phyloP scores from a whole-genome alignment of 257 asterid genomes.

The Echium plantagineum region DNA sequence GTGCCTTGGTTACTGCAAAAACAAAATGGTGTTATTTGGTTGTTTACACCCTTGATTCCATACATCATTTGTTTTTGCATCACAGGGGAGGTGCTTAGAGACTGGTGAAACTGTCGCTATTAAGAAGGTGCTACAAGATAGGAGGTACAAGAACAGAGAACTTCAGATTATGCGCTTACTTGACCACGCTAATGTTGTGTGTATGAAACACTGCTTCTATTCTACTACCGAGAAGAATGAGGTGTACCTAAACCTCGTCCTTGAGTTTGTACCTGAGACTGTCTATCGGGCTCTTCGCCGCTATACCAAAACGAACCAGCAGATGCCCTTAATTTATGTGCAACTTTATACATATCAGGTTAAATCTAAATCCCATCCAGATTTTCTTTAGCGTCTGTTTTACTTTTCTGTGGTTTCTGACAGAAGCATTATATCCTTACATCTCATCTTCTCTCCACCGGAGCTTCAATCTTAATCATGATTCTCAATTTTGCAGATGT shows the following conservation, averaged over 20 bases:
- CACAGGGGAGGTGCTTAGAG: conserved; percentile 81
- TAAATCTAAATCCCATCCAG: neutral
- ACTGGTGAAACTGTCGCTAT: conserved; percentile 70
- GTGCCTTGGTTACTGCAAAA: neutral
- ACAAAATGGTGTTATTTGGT: neutral
- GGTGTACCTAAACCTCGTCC: conserved; percentile 75
- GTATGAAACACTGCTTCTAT: conserved; percentile 67
- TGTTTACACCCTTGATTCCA: neutral
- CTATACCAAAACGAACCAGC: conserved; percentile 59
- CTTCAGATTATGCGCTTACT: conserved; percentile 66
- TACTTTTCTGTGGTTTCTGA: neutral
- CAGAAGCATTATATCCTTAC: neutral
- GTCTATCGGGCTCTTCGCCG: conserved; percentile 72
- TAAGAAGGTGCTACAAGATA: conserved; percentile 88
- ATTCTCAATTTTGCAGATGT: conserved; percentile 41
- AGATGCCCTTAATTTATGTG: conserved; percentile 59
- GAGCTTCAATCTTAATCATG: neutral
- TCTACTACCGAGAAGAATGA: conserved; percentile 80
- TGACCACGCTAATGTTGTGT: conserved; percentile 63
- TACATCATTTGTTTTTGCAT: conserved; percentile 1
- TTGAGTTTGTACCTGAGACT: conserved; percentile 78
- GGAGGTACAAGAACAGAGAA: conserved; percentile 90
- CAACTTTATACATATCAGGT: conserved; percentile 89
- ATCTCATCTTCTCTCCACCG: neutral
- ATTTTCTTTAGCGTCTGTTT: neutral